Conservation (phyloP, 257 asterid genomes). For the Ballota nigra region DNA sequence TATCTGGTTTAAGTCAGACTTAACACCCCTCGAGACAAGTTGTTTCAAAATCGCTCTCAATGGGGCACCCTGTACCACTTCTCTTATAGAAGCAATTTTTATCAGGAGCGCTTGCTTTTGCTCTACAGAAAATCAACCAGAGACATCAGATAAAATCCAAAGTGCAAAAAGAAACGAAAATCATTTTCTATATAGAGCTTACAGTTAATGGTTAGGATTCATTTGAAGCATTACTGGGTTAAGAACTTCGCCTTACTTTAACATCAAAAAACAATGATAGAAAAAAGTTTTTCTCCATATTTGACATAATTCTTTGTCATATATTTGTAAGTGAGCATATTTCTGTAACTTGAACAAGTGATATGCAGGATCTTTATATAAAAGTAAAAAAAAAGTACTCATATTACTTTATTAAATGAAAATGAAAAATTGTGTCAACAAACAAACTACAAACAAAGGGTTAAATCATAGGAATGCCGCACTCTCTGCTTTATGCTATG, state of each 20-base stretch:
- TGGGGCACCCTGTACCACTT: conserved; percentile 93
- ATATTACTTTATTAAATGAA: neutral
- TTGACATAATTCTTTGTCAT: too few species aligned
- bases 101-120: conserved; percentile 60
- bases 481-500: neutral
- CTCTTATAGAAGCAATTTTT: conserved; percentile 87
- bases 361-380: too few species aligned
- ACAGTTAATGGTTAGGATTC: too few species aligned
- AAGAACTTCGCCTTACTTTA: too few species aligned
- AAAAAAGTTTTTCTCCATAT: too few species aligned
- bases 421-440: neutral
- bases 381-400: neutral
- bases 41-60: conserved; percentile 73
- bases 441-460: neutral
- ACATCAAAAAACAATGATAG: too few species aligned
- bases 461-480: neutral
- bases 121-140: conserved; percentile 40
- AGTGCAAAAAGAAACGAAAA: neutral
- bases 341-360: too few species aligned
- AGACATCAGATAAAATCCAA: conserved; percentile 23
- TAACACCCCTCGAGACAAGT: conserved; percentile 58
- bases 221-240: too few species aligned
- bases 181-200: too few species aligned
- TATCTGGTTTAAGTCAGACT: conserved; percentile 54
- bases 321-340: too few species aligned